phyloP scores from a whole-genome alignment of 1,139 yeast genomes.

The Diutina pseudorugosa region DNA sequence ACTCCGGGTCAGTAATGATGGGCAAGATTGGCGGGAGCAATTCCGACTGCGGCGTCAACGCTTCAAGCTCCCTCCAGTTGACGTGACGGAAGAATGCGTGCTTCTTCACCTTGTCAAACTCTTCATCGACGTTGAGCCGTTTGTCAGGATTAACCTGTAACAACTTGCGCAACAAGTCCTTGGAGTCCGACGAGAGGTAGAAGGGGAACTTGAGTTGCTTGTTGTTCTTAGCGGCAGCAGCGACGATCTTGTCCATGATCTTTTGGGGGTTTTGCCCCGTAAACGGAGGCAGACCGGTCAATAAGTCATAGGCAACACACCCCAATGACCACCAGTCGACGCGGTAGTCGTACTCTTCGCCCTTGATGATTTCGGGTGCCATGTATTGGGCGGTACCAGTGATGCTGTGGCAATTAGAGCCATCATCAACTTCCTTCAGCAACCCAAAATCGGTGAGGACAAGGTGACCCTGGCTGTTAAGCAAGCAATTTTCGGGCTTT shows the following conservation, averaged over 20 bases:
- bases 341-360: slow-evolving; percentile 71
- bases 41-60: slow-evolving; percentile 9
- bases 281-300: slow-evolving; percentile 90
- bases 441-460: slow-evolving; percentile 89
- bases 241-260: slow-evolving; percentile 66
- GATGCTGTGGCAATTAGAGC: slow-evolving; percentile 41
- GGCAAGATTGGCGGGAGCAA: slow-evolving; percentile 73
- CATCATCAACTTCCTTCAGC: slow-evolving; percentile 46
- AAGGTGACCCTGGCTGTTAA: slow-evolving; percentile 68
- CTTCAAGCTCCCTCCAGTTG: slow-evolving; percentile 61
- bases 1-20: slow-evolving; percentile 66
- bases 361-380: slow-evolving; percentile 89
- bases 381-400: slow-evolving; percentile 93
- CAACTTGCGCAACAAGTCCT: slow-evolving; percentile 63
- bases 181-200: slow-evolving; percentile 74
- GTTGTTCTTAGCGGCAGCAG: slow-evolving; percentile 20
- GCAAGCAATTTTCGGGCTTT: slow-evolving; percentile 87
- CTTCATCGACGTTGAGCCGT: slow-evolving; percentile 56
- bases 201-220: slow-evolving; percentile 69
- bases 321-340: slow-evolving; percentile 99
- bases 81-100: slow-evolving; percentile 74
- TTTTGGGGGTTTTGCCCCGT: slow-evolving; percentile 80
- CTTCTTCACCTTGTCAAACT: slow-evolving; percentile 40
- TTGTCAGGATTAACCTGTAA: slow-evolving; percentile 65
- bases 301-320: slow-evolving; percentile 73